Evolutionary conservation across 768 basidiomycete genomes (phyloP), one percentile per base, ranked within the genome.

Genomic region (Paxillus rubicundulus): DNA sequence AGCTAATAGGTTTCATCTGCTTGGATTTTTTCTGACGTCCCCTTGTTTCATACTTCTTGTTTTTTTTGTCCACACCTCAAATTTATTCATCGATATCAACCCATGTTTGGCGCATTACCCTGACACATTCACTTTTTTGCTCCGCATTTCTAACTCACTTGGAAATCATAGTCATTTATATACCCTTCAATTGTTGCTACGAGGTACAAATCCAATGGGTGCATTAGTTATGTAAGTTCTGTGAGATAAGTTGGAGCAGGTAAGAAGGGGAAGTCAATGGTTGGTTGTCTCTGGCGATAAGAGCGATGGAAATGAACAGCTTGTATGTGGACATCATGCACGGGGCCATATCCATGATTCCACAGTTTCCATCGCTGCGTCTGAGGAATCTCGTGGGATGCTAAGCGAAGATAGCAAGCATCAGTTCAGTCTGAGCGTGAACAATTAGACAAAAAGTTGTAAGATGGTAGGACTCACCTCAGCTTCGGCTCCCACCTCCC

Each of bases 401-500:
- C 93, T 94, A 59, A 9, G 20, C 14, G 21, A 9, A n/a, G 4
- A 44, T 36, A 37, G 39, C 41, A 24, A 41, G n/a, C 45, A 57
- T 55, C 16, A 50, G 47, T 42, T 27, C 4, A 24, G 10, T 17
- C 42, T 41, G 24, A 24, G 41, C 43, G 36, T 47, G 9, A 34
- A 50, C 46, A 45, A 41, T 43, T 34, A 37, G 28, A 33, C 6
- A 20, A 34, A 33, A 18, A 47, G 17, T n/a, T n/a, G n/a, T 20
- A n/a, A 10, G 38, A 36, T 16, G 5, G 18, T 12, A 18, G 28
- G 24, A 77, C 87, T 54, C 64, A 89, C 88, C 70, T 73, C 58
- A 98, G 72, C 66, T 85, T 90, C 2, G 94, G 92, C 55, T 80
- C 74, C 88, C 92, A 98, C 61, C 84, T 82, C 6, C 91, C 91